Conservation (phyloP, 768 basidiomycete species). For the Leccinellum luteum region DNA sequence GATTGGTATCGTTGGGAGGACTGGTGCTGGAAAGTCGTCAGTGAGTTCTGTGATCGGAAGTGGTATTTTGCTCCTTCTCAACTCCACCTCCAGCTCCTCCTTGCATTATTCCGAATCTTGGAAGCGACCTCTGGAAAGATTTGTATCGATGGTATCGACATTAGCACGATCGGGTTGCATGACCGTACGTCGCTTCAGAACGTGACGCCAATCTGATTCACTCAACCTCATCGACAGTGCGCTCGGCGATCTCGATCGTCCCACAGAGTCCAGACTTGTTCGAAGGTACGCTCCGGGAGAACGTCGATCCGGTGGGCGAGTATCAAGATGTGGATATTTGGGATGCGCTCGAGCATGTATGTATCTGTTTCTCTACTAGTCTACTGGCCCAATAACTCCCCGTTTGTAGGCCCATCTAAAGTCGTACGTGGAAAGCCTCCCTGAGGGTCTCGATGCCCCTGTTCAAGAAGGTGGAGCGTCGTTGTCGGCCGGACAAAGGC, state of each 20-base stretch:
- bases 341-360: constrained; percentile 72
- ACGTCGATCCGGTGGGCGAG: constrained; percentile 82
- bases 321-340: constrained; percentile 82
- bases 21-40: constrained; percentile 79
- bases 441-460: constrained; percentile 67
- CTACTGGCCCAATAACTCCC: not conserved
- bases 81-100: constrained; percentile 42
- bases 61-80: not conserved
- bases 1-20: constrained; percentile 85
- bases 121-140: constrained; percentile 69
- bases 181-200: constrained; percentile 34
- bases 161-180: constrained; percentile 71
- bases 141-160: constrained; percentile 71
- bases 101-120: constrained; percentile 76
- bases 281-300: constrained; percentile 75
- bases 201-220: not conserved
- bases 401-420: constrained; percentile 57
- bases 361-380: not conserved
- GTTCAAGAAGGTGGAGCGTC: constrained; percentile 81
- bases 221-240: constrained; percentile 38
- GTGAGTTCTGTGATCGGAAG: constrained; percentile 34
- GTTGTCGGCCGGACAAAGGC: constrained; percentile 81
- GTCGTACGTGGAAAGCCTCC: constrained; percentile 61
- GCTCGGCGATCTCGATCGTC: constrained; percentile 80
- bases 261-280: constrained; percentile 76